These are phyloP conservation scores for Tricladium varicosporioides DNA, from an alignment of 2,329 filamentous ascomycete genomes.

Conservation along the genomic window DNA sequence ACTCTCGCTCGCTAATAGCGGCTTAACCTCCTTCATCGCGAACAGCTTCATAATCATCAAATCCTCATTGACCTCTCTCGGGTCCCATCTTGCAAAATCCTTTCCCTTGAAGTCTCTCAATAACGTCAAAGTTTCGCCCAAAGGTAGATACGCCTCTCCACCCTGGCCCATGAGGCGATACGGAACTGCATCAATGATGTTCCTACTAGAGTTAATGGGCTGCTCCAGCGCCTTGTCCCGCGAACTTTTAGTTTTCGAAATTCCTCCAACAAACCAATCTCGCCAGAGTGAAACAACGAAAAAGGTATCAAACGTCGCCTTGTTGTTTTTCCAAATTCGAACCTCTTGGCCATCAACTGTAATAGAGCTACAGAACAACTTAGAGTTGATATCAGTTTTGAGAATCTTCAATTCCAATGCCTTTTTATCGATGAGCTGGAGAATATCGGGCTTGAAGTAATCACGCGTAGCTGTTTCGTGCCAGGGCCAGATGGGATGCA, in stretches of 20 bases:
- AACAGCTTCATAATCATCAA: slow-evolving; percentile 22
- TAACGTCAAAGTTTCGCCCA: neutral
- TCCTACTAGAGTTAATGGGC: neutral
- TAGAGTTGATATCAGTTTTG: slow-evolving; percentile 8
- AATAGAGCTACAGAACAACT: slow-evolving; percentile 18
- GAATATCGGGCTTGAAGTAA: neutral
- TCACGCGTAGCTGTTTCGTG: neutral
- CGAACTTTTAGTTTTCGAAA: neutral
- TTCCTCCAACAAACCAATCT: slow-evolving; percentile 24
- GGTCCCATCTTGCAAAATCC: slow-evolving; percentile 4
- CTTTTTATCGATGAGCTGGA: slow-evolving; percentile 15
- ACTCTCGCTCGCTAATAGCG: slow-evolving; percentile 22
- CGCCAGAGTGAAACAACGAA: slow-evolving; percentile 24
- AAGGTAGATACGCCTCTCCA: slow-evolving; percentile 24
- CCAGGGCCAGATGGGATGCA: slow-evolving; percentile 20
- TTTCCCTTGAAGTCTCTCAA: neutral
- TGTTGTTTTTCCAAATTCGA: neutral
- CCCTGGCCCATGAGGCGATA: slow-evolving; percentile 24
- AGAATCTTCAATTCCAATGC: slow-evolving; percentile 8
- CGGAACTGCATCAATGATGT: slow-evolving; percentile 3
- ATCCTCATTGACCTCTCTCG: slow-evolving; percentile 11
- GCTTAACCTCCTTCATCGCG: slow-evolving; percentile 19
- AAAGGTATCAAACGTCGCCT: slow-evolving; percentile 27
- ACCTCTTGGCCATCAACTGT: slow-evolving; percentile 4
- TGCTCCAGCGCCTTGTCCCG: neutral